Evolutionary conservation across 106 monocot species (phyloP).

Genomic region (Triglochin maritima): DNA sequence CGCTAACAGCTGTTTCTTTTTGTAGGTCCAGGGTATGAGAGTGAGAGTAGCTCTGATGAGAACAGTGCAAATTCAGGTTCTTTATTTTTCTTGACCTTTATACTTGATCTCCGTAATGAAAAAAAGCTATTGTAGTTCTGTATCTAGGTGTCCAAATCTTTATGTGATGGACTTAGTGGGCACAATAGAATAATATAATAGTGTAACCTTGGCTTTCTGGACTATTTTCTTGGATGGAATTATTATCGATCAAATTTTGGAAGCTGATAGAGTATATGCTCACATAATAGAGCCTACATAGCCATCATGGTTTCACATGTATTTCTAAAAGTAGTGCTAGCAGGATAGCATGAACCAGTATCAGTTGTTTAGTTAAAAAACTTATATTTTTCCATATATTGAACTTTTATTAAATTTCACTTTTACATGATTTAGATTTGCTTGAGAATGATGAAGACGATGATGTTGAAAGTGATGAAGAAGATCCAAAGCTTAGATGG

Average conservation of each 20-base stretch:
- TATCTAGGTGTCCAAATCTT: background rate
- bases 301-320: no score
- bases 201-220: no score
- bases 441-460: slow-evolving; percentile 7
- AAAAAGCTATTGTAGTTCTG: background rate
- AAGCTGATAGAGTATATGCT: no score
- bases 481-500: slow-evolving; percentile 9
- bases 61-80: slow-evolving; percentile 12
- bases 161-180: background rate
- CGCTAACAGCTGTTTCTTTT: background rate
- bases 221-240: no score
- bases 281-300: no score
- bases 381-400: no score
- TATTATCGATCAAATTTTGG: no score
- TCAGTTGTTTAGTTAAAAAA: no score
- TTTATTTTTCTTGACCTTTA: background rate
- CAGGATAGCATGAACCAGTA: no score
- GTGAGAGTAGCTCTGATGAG: slow-evolving; percentile 14
- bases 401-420: background rate
- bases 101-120: no score
- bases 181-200: no score
- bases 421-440: background rate
- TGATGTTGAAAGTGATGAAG: slow-evolving; percentile 1
- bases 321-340: no score
- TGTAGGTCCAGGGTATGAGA: slow-evolving; percentile 15